These are phyloP conservation scores for Protomyces gravidus DNA, from an alignment of 1,139 yeast species.

Conservation along the genomic window DNA sequence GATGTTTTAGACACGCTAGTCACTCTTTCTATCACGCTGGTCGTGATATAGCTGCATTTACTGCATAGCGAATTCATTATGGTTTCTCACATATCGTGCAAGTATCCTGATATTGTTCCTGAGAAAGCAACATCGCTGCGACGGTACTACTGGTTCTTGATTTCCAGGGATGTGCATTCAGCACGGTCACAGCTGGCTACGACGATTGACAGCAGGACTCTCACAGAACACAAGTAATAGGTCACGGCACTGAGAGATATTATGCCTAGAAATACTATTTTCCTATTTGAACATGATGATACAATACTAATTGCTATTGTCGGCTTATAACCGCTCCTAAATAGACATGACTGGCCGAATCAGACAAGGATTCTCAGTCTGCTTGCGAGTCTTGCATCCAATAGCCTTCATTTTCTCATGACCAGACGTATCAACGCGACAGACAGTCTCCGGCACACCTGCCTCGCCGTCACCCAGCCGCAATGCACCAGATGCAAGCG, in stretches of 20 bases:
- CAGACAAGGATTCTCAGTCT: conserved; percentile 19
- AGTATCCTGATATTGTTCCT: neutral
- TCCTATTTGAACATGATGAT: neutral
- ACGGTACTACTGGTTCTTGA: too few relatives aligned
- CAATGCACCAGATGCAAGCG: neutral
- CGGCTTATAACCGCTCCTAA: neutral
- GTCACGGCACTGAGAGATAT: too few relatives aligned
- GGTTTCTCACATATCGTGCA: neutral
- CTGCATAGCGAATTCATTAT: neutral
- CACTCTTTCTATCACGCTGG: neutral
- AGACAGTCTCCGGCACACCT: neutral
- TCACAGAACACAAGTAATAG: too few relatives aligned
- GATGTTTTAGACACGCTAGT: too few relatives aligned
- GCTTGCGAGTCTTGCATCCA: conserved; percentile 17
- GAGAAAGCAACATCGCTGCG: too few relatives aligned
- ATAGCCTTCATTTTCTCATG: conserved; percentile 26
- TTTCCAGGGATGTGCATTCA: too few relatives aligned
- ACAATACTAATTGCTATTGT: neutral
- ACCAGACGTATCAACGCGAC: conserved; percentile 3
- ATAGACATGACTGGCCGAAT: conserved; percentile 26
- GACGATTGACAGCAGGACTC: too few relatives aligned
- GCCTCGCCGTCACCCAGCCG: neutral
- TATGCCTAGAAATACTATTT: neutral
- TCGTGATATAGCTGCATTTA: too few relatives aligned
- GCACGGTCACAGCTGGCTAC: too few relatives aligned